phyloP scores from a whole-genome alignment of 2,329 filamentous ascomycete species.

The Sphaerostilbella broomeana region DNA sequence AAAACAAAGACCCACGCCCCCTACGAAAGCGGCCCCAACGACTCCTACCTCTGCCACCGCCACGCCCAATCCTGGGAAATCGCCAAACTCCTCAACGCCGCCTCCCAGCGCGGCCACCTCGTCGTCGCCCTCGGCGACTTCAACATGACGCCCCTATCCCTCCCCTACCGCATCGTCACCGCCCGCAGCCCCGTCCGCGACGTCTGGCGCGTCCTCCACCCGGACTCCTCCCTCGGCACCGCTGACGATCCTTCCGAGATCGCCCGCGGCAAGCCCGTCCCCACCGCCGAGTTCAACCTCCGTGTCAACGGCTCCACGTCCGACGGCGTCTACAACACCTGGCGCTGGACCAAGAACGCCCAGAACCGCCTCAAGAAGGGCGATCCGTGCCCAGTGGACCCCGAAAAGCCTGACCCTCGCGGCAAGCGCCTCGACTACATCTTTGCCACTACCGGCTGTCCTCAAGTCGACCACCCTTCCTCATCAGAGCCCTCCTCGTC shows the following conservation, averaged over 20 bases:
- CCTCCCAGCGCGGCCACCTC: slow-evolving; percentile 72
- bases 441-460: slow-evolving; percentile 60
- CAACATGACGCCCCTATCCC: slow-evolving; percentile 86
- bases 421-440: slow-evolving; percentile 95
- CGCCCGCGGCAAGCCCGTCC: slow-evolving; percentile 58
- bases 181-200: slow-evolving; percentile 72
- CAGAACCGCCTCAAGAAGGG: slow-evolving; percentile 60
- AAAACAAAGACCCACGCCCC: slow-evolving; percentile 62
- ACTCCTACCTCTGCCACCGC: slow-evolving; percentile 85
- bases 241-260: slow-evolving; percentile 61
- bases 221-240: slow-evolving; percentile 73
- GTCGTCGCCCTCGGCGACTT: slow-evolving; percentile 88
- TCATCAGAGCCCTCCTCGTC: no score
- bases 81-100: slow-evolving; percentile 77
- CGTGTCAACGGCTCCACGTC: slow-evolving; percentile 79
- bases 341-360: slow-evolving; percentile 74
- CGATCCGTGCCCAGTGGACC: slow-evolving; percentile 52
- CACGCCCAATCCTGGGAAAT: slow-evolving; percentile 94
- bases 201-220: slow-evolving; percentile 77
- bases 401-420: slow-evolving; percentile 58
- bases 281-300: slow-evolving; percentile 73
- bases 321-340: slow-evolving; percentile 81
- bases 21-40: slow-evolving; percentile 71
- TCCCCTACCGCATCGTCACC: slow-evolving; percentile 77
- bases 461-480: background rate